These are phyloP conservation scores for Scleromitrula shiraiana DNA, from an alignment of 2,329 filamentous ascomycete species.

Conservation along the genomic window DNA sequence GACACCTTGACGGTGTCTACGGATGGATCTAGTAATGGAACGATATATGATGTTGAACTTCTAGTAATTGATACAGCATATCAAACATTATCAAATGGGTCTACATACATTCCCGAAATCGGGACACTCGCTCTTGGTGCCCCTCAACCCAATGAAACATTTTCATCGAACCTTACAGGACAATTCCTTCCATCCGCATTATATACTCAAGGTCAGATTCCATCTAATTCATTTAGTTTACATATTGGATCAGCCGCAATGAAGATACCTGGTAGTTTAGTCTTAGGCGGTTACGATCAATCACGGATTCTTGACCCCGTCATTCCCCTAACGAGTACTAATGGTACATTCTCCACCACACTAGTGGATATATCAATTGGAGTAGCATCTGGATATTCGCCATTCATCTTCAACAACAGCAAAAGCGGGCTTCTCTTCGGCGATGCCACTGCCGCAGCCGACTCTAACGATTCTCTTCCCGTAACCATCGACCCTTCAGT, in stretches of 20 bases:
- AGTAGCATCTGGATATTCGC: slow-evolving; percentile 14
- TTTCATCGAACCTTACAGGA: neutral
- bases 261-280: slow-evolving; percentile 15
- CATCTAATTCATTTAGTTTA: slow-evolving; percentile 21
- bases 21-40: neutral
- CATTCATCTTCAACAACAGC: slow-evolving; percentile 12
- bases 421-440: slow-evolving; percentile 13
- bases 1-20: neutral
- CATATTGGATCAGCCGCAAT: slow-evolving; percentile 17
- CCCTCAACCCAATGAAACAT: neutral
- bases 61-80: neutral
- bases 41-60: neutral
- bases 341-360: neutral
- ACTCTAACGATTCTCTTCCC: slow-evolving; percentile 10
- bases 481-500: slow-evolving; percentile 16
- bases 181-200: neutral
- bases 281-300: slow-evolving; percentile 20
- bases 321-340: slow-evolving; percentile 9
- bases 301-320: slow-evolving; percentile 14
- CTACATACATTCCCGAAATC: neutral
- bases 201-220: neutral
- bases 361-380: slow-evolving; percentile 17
- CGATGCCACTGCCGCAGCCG: neutral
- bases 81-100: neutral
- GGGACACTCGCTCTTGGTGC: neutral